Evolutionary conservation across 371 early-diverging fungal species (phyloP).

Genomic region (Apophysomyces elegans): DNA sequence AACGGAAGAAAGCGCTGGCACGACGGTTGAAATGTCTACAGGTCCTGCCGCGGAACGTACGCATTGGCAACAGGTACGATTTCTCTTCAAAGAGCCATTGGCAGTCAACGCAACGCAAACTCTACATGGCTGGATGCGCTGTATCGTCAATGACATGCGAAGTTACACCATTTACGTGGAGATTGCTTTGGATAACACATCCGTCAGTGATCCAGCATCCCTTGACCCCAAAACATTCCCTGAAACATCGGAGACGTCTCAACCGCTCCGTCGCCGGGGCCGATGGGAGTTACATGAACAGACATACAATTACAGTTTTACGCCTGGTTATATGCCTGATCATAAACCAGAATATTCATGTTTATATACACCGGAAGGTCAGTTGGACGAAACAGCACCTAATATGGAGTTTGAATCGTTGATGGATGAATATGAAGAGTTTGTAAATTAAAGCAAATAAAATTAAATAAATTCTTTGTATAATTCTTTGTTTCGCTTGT

Average conservation of each 20-base stretch:
- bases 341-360: constrained; percentile 74
- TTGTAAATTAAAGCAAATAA: constrained; percentile 20
- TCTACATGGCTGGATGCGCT: constrained; percentile 84
- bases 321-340: constrained; percentile 56
- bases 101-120: constrained; percentile 92
- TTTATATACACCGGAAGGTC: constrained; percentile 67
- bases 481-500: neutral
- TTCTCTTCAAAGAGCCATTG: constrained; percentile 91
- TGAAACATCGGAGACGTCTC: constrained; percentile 16
- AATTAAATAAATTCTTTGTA: neutral
- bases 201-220: constrained; percentile 29
- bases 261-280: constrained; percentile 62
- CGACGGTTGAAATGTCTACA: constrained; percentile 76
- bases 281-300: constrained; percentile 94
- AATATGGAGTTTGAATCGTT: constrained; percentile 13
- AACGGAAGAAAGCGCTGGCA: constrained; percentile 22
- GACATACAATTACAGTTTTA: constrained; percentile 83
- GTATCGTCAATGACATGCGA: constrained; percentile 88
- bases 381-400: constrained; percentile 24
- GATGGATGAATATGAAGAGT: constrained; percentile 28
- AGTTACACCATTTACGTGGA: constrained; percentile 85
- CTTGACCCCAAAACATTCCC: constrained; percentile 24
- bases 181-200: constrained; percentile 50
- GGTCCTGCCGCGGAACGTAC: constrained; percentile 86
- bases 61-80: constrained; percentile 98